Conservation (phyloP, 805 yeast genomes). For the Candida gorgasii region DNA sequence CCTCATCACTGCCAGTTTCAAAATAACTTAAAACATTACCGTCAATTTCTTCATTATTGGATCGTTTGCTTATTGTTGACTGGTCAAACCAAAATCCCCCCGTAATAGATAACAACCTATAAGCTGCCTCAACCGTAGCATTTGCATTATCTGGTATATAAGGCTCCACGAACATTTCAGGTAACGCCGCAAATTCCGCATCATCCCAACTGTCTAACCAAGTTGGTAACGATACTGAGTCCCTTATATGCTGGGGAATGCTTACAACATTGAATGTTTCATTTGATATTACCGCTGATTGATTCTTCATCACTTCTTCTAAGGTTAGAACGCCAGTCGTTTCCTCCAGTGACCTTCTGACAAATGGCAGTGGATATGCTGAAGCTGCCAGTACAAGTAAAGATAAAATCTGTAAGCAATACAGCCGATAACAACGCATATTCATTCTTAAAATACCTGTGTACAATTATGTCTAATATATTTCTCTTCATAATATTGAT, state of each 20-base stretch:
- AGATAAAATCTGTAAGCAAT: slow-evolving; percentile 6
- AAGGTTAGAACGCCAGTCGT: slow-evolving; percentile 6
- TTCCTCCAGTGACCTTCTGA: slow-evolving; percentile 2
- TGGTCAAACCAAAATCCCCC: not conserved
- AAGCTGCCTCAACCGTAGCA: not conserved
- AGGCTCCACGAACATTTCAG: not conserved
- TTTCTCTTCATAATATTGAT: not conserved
- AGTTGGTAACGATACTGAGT: not conserved
- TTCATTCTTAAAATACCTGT: slow-evolving; percentile 4
- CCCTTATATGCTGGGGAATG: not conserved
- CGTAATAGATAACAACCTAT: slow-evolving; percentile 3
- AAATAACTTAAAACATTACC: not conserved
- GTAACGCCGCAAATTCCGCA: slow-evolving; percentile 1
- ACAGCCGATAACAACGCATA: slow-evolving; percentile 5
- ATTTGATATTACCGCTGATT: slow-evolving; percentile 1
- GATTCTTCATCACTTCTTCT: not conserved
- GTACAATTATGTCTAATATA: slow-evolving; percentile 1
- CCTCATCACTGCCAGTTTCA: slow-evolving; percentile 1
- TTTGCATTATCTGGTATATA: not conserved
- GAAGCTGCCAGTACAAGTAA: slow-evolving; percentile 5
- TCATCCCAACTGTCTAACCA: slow-evolving; percentile 3
- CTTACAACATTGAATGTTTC: not conserved
- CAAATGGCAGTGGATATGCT: slow-evolving; percentile 8
- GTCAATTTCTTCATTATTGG: not conserved
- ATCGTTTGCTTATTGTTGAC: not conserved